phyloP scores from a whole-genome alignment of 2,329 filamentous ascomycete genomes.

The Westerdykella aurantiaca region DNA sequence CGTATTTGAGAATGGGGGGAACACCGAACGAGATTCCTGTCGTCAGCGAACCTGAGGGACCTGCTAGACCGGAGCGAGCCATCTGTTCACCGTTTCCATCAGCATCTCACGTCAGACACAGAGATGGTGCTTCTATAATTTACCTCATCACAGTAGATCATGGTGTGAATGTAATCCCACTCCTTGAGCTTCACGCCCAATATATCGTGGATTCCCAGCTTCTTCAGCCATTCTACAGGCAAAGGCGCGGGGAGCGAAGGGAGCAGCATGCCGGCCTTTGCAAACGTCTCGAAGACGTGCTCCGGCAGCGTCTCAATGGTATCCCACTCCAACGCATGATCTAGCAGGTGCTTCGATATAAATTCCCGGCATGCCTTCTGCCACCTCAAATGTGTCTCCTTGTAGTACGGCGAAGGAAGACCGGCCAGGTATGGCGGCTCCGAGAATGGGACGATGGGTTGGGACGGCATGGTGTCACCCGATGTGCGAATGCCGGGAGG shows the following conservation, averaged over 20 bases:
- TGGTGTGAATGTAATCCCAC: conserved; percentile 65
- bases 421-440: conserved; percentile 67
- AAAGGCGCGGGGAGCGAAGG: conserved; percentile 64
- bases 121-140: background rate
- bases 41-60: conserved; percentile 60
- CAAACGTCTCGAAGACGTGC: conserved; percentile 60
- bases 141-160: conserved; percentile 65
- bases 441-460: conserved; percentile 56
- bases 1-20: conserved; percentile 66
- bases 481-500: background rate
- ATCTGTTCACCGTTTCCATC: conserved; percentile 43
- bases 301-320: conserved; percentile 57
- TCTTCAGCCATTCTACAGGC: conserved; percentile 62
- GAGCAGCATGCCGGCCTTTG: conserved; percentile 62
- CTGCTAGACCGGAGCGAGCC: conserved; percentile 57
- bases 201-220: conserved; percentile 60
- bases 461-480: conserved; percentile 23
- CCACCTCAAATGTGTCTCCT: conserved; percentile 57
- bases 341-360: conserved; percentile 56
- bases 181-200: conserved; percentile 65
- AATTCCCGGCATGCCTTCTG: conserved; percentile 65
- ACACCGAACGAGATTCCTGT: conserved; percentile 61
- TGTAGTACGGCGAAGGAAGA: conserved; percentile 67
- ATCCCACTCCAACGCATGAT: conserved; percentile 65
- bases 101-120: background rate